Evolutionary conservation across 2,329 filamentous ascomycete species (phyloP).

Genomic region (Neoarthrinium moseri): DNA sequence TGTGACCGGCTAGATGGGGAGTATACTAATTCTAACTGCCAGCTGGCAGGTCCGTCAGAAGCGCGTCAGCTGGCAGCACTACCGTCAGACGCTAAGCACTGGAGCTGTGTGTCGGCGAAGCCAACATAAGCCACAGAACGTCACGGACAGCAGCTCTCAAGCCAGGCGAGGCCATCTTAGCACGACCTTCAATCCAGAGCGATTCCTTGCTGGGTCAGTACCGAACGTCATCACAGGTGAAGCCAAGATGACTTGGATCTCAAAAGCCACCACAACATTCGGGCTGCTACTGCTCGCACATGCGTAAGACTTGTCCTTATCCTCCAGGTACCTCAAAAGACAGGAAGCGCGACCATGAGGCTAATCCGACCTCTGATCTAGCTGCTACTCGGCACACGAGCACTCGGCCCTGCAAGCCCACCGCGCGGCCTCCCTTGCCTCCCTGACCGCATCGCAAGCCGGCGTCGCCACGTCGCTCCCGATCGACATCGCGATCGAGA

Average conservation of each 20-base stretch:
- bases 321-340: neutral
- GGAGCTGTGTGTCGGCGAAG: no score
- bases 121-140: no score
- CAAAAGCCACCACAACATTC: slow-evolving; percentile 65
- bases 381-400: slow-evolving; percentile 95
- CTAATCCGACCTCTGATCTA: slow-evolving; percentile 43
- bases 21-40: no score
- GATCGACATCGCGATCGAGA: slow-evolving; percentile 79
- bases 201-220: neutral
- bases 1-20: no score
- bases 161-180: no score
- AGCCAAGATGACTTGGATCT: slow-evolving; percentile 64
- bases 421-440: slow-evolving; percentile 44
- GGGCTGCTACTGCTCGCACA: slow-evolving; percentile 81
- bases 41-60: no score
- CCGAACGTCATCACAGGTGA: neutral
- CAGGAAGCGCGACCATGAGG: no score
- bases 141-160: no score
- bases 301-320: slow-evolving; percentile 60
- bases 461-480: slow-evolving; percentile 59
- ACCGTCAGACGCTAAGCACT: no score
- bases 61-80: no score
- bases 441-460: slow-evolving; percentile 40
- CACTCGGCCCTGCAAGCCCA: slow-evolving; percentile 72
- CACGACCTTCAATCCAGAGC: no score